Base-by-base conservation (phyloP, 2,329 filamentous ascomycete genomes). In the Gliomastix tumulicola region DNA sequence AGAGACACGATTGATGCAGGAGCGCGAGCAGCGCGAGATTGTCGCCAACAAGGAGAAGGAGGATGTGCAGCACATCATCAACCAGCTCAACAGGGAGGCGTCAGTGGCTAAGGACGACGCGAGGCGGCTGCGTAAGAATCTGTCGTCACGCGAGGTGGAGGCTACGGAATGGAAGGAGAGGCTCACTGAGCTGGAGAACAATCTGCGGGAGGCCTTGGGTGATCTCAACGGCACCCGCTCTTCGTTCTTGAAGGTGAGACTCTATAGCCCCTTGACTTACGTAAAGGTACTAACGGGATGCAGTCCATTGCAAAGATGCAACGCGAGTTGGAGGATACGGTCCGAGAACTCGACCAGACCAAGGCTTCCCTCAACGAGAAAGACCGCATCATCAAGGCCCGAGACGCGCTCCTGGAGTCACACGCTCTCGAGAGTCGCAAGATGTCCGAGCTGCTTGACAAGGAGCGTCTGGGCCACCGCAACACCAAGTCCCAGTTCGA, bases 31-130 rank as follows among this genome's bases (percentile, higher is more conserved):
- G 60, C 78, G 87, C 31, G 90, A 97, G 56, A 76, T 89, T 34
- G 76, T 96, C 37, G 87, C 88, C 32, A 84, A 79, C 53, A 82
- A 86, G 51, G 89, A 95, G 63, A 95, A 97, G 66, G 85, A 94
- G 54, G 90, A 97, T 54, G 85, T 94, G 35, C 89, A 97, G 63
- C 85, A 90, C 58, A 79, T 94, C 44, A 79, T 97, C 53, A 90
- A 94, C 52, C 88, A 96, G 45, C 81, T 97, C 46, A 97, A 96
- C 55, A 74, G 80, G 28, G 89, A 97, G 59, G 76, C 82, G 18
- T 82, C 82, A 6, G 71, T 74, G 20, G 80, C 87, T 44, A 94
- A 92, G 64, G 92, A 97, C 44, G 92, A 97, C 53, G 76, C 81
- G 19, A 76, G 88, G 44, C 79, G 77, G 51, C 68, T 97, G 46